Percentiles rank a stretch among this genome's conserved stretches.
Evolutionary conservation across 371 early-diverging fungal species (phyloP).

Genomic region (Actinomortierella ambigua): DNA sequence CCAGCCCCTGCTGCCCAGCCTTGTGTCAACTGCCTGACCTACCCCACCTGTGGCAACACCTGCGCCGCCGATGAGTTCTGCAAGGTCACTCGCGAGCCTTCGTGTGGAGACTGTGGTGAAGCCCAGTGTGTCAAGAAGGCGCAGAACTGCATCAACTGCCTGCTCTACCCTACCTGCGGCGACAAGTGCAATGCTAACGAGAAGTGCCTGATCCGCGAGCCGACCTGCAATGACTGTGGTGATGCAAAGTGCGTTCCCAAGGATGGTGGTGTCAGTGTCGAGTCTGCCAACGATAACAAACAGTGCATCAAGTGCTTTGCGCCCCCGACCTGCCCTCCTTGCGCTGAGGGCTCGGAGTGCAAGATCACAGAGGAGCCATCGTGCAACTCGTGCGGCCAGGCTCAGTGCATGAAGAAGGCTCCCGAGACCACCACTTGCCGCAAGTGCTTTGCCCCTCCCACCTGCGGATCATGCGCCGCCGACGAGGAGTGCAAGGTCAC

Average conservation of each 20-base stretch:
- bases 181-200: constrained; percentile 9
- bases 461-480: constrained; percentile 16
- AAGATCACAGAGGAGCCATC: constrained; percentile 9
- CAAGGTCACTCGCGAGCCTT: constrained; percentile 8
- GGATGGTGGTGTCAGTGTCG: no score
- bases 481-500: constrained; percentile 12
- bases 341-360: constrained; percentile 11
- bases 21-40: constrained; percentile 18
- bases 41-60: constrained; percentile 14
- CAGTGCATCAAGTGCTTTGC: constrained; percentile 24
- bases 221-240: constrained; percentile 22
- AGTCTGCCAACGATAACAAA: not conserved
- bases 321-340: constrained; percentile 25
- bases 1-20: not conserved
- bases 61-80: constrained; percentile 15
- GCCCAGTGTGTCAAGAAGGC: constrained; percentile 7
- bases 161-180: constrained; percentile 23
- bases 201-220: constrained; percentile 10
- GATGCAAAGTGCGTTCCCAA: constrained; percentile 6
- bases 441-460: constrained; percentile 27
- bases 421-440: no score
- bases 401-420: constrained; percentile 7
- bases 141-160: constrained; percentile 15
- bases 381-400: constrained; percentile 8
- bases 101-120: constrained; percentile 17